Base-by-base conservation (phyloP, 495 filamentous ascomycete species). In the Hypoxylon cercidicola region DNA sequence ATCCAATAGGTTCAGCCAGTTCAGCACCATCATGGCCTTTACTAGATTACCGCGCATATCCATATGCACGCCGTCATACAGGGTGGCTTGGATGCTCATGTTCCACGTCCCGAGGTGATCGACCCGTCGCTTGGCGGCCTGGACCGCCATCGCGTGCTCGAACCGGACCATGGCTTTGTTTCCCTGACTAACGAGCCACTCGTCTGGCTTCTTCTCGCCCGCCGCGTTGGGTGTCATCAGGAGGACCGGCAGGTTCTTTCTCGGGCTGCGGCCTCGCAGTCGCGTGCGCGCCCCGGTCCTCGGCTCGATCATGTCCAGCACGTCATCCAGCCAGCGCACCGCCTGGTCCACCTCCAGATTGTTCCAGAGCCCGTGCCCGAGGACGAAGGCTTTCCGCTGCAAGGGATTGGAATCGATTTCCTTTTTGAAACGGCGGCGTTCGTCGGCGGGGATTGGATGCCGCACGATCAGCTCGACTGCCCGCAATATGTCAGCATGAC, bases 1-100 rank as follows among this genome's bases (percentile, higher is more conserved):
- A 12, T 71, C 64, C 48, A 79, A 61, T 57, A 76, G 54, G 63
- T 78, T 72, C 62, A 84, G 56, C 82, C 82, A 84, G 55, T 84
- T 84, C 69, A 84, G 64, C n/a, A 82, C 77, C 81, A 82, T 84
- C 82, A 84, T 84, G 5, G 82, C 82, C 68, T 84, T 84, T 21
- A 84, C 65, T 54, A 84, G 64, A 68, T 84, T 84, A 0, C 82
- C 82, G 49, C 69, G 76, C 71, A 84, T 71, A 65, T 84, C 82
- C 56, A 84, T 69, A 69, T 84, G 82, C 69, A 83, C 82, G 1
- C 82, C 82, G 73, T 84, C 82, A 63, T 80, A 84, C 55, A 80
- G 77, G 50, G 78, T 82, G 19, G 75, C 73, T 66, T 84, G 82
- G 41, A 84, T 78, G 55, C 76, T 82, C 78, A 81, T 81, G 57